A percentile compares a stretch with the other conserved stretches of the same genome.
These are phyloP conservation scores for Heimioporus retisporus DNA, from an alignment of 1,284 basidiomycete genomes.

Conservation along the genomic window DNA sequence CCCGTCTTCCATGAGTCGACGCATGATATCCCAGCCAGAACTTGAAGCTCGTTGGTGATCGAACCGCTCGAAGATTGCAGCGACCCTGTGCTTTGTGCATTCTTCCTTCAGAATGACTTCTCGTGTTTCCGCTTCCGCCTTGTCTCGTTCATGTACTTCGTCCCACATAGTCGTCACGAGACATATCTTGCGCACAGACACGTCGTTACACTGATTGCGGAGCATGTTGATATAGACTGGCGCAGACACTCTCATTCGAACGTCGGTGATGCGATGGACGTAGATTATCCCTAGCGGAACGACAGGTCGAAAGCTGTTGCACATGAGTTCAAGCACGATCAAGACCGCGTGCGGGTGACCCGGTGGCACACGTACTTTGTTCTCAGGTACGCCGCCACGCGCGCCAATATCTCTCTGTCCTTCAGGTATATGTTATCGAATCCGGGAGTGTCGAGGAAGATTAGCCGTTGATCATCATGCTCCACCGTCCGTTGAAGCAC, in stretches of 20 bases:
- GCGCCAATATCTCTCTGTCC: conserved; percentile 8
- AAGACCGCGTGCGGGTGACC: too few relatives aligned
- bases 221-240: conserved; percentile 5
- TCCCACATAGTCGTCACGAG: conserved; percentile 26
- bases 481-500: conserved; percentile 5
- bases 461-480: conserved; percentile 5
- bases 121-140: background rate
- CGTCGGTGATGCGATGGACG: conserved; percentile 20
- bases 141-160: conserved; percentile 11
- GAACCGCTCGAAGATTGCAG: conserved; percentile 9
- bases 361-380: background rate
- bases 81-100: background rate
- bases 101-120: conserved; percentile 9
- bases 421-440: conserved; percentile 6
- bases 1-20: conserved; percentile 2
- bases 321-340: background rate
- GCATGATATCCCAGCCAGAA: conserved; percentile 8
- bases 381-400: conserved; percentile 6
- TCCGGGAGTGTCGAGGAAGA: conserved; percentile 24
- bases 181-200: conserved; percentile 9
- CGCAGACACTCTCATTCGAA: conserved; percentile 10
- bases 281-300: conserved; percentile 14
- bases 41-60: conserved; percentile 1
- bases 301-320: conserved; percentile 4
- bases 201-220: conserved; percentile 2